Evolutionary conservation across 2,329 filamentous ascomycete species (phyloP), one percentile per base, ranked within the genome.

Genomic region (Macrophomina pseudophaseolina): DNA sequence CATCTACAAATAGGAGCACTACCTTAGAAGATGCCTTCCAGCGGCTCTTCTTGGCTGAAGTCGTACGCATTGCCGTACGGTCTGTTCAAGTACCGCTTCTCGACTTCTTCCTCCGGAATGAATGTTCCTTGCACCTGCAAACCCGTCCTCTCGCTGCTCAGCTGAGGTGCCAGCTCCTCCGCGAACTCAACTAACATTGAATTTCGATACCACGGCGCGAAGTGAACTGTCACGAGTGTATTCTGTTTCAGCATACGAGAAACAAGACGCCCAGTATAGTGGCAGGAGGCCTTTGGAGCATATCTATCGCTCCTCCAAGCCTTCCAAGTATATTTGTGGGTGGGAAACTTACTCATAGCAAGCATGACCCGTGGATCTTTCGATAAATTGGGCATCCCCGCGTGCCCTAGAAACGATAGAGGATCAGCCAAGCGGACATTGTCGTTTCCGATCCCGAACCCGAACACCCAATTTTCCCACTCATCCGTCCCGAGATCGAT

Each of bases 51-150:
- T 74, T 89, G 87, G 65, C 84, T 77, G 71, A 89, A 89, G 72
- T 89, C 83, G 76, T 89, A 89, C 23, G 83, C 85, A 72, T 89
- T 89, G 0, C 87, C 87, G 72, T 86, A 89, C 0, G 81, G 84
- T 65, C 86, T 75, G 54, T 86, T 80, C 69, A 89, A 69, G 72
- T 89, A 89, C 0, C 76, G 75, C 48, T 75, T 73, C 64, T 81
- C 65, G 2, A 82, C 79, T 51, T 82, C 76, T 40, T 82, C 75
- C 35, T 77, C 78, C 1, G 73, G 68, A 3, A 84, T 73, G 79
- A 83, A 89, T 35, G 83, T 78, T 0, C 84, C 83, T 0, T 83
- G 84, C 9, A 87, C 76, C 35, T 87, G 79, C 16, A 89, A 69
- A 0, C 79, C 66, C 73, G 68, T 56, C 73, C 75, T 75, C 51